Evolutionary conservation across 148 eudicot species (phyloP), one percentile per base, ranked within the genome.

Genomic region (Silene uniflora): DNA sequence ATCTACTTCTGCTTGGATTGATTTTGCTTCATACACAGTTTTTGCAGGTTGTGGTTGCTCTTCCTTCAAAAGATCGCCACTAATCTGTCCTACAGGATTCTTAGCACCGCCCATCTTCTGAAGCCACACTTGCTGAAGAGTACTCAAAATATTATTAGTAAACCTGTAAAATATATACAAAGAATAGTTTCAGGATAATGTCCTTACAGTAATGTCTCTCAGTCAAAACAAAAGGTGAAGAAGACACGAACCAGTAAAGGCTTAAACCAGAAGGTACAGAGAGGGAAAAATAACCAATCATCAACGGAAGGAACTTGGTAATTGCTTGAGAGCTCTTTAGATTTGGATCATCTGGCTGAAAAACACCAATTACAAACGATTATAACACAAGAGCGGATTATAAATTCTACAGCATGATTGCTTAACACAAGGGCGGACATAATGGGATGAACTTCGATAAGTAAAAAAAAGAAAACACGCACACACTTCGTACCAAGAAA

Each of bases 251-350:
- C 98, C 98, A 94, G 70, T 94, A 94, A 75, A 94, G 93, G 80
- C 98, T 89, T 69, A 94, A 84, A 54, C 97, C 98, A 63, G 98
- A 94, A 80, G 98, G 98, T 75, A 94, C 98, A 13, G 98, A 91
- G 69, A 94, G 93, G 76, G 98, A 80, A 82, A 94, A 94, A 73
- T 94, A 94, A 70, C 98, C 98, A 72, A 95, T 89, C 93, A 95
- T 83, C 78, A 95, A 79, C 0, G 97, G 97, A 60, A 95, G 88
- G 74, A 95, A 82, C 73, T 89, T 89, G 17, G 96, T 92, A 64
- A 92, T 76, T 47, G 89, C 89, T 83, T 90, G 96, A 75, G 98
- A 87, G 76, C 68, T 91, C 88, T 92, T 94, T 67, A 89, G 56
- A 75, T 77, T 91, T 12, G 98, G 98, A 88, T 93, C 98, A 80